A percentile compares a stretch with the other conserved stretches of the same genome.
Conservation (phyloP, 73 alveolate genomes). For the Tetrahymena borealis region DNA sequence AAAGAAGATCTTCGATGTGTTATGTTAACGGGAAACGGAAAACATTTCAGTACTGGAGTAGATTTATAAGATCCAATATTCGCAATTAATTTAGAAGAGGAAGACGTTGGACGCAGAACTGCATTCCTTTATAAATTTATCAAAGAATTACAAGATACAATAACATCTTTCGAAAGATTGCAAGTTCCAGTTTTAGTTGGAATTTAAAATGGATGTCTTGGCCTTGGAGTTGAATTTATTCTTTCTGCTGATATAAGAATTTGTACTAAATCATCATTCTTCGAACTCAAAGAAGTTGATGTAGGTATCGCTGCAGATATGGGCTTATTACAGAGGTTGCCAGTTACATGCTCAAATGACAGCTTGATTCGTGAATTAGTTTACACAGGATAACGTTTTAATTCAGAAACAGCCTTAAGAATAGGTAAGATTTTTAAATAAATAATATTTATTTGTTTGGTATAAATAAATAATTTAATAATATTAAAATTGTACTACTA, state of each 20-base stretch:
- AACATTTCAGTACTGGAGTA: constrained; percentile 66
- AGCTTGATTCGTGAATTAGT: constrained; percentile 53
- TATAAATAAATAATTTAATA: too few species aligned
- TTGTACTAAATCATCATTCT: constrained; percentile 48
- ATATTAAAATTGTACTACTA: too few species aligned
- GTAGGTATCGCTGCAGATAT: constrained; percentile 65
- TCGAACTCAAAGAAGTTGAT: constrained; percentile 54
- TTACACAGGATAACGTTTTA: constrained; percentile 51
- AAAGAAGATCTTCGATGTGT: constrained; percentile 44
- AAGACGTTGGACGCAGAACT: constrained; percentile 54
- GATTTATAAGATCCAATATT: constrained; percentile 26
- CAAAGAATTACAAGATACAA: not conserved
- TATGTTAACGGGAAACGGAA: constrained; percentile 49
- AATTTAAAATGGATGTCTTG: constrained; percentile 6
- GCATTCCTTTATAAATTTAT: not conserved
- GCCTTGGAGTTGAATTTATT: not conserved
- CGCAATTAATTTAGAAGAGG: constrained; percentile 8
- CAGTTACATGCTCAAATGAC: constrained; percentile 28
- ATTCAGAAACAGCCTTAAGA: constrained; percentile 41
- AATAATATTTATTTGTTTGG: too few species aligned
- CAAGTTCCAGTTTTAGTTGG: constrained; percentile 41
- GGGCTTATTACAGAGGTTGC: constrained; percentile 52
- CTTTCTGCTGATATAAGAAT: constrained; percentile 55
- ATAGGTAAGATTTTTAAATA: constrained; percentile 38
- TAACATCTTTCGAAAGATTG: constrained; percentile 16